These are phyloP conservation scores for Berkeleyomyces basicola DNA, from an alignment of 2,329 filamentous ascomycete genomes.

Conservation along the genomic window DNA sequence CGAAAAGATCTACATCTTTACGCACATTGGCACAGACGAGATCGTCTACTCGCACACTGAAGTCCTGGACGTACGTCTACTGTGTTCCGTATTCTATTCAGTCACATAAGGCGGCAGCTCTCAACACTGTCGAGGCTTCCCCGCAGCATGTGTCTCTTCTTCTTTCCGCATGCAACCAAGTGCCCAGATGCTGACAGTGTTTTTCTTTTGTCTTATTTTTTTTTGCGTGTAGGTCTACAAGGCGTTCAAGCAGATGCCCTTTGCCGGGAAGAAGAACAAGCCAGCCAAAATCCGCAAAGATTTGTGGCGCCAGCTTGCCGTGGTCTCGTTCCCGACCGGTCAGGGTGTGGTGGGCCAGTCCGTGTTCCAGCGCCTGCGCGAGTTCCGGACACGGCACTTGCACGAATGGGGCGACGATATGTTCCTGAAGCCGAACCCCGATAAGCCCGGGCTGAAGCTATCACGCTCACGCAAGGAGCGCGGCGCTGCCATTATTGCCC, in stretches of 20 bases:
- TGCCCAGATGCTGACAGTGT: not conserved
- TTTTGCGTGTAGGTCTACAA: slow-evolving; percentile 22
- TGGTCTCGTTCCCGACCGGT: slow-evolving; percentile 39
- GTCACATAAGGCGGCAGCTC: no score
- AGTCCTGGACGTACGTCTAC: slow-evolving; percentile 27
- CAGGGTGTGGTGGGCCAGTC: slow-evolving; percentile 37
- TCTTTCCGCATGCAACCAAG: not conserved
- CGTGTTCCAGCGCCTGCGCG: slow-evolving; percentile 46
- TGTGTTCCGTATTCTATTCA: not conserved
- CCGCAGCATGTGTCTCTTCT: not conserved
- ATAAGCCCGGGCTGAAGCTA: slow-evolving; percentile 21
- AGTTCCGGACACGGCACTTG: slow-evolving; percentile 46
- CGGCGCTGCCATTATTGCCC: slow-evolving; percentile 37
- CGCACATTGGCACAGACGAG: slow-evolving; percentile 32
- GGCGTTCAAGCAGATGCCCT: slow-evolving; percentile 41
- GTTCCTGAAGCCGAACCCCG: slow-evolving; percentile 23
- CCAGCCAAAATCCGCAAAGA: slow-evolving; percentile 48
- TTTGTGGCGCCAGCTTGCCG: slow-evolving; percentile 46
- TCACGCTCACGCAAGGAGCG: slow-evolving; percentile 27
- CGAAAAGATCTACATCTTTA: slow-evolving; percentile 41
- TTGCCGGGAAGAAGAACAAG: slow-evolving; percentile 50
- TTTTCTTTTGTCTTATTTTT: not conserved
- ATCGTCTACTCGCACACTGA: slow-evolving; percentile 35
- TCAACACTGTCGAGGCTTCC: no score
- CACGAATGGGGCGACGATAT: slow-evolving; percentile 39